Conservation (phyloP, 75 land plant genomes). For the Cryptomeria japonica region DNA sequence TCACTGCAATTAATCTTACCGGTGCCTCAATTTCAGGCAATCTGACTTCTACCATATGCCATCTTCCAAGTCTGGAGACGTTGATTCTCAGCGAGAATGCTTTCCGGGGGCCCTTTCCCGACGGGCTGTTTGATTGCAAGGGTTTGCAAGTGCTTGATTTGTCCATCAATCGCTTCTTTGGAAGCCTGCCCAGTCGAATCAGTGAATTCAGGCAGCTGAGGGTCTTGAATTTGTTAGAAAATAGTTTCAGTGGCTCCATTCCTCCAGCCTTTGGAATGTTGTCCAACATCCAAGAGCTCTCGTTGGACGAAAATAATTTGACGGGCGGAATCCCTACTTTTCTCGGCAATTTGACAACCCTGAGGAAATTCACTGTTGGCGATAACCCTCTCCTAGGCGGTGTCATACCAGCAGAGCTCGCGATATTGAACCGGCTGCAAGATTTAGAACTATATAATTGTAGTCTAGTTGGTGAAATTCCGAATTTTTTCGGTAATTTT, state of each 20-base stretch:
- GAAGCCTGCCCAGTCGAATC: conserved; percentile 35
- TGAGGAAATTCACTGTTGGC: conserved; percentile 19
- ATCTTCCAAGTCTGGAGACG: not conserved
- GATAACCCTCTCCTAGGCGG: conserved; percentile 21
- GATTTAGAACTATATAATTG: conserved; percentile 37
- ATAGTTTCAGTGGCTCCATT: conserved; percentile 48
- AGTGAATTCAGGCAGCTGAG: conserved; percentile 43
- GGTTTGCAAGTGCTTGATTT: conserved; percentile 46
- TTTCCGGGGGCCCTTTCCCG: conserved; percentile 53
- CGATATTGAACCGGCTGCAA: not conserved
- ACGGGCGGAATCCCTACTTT: conserved; percentile 18
- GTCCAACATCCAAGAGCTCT: conserved; percentile 34
- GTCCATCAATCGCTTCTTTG: conserved; percentile 26
- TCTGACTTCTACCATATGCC: conserved; percentile 16
- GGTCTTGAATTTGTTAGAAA: conserved; percentile 51
- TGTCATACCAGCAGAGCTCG: conserved; percentile 18
- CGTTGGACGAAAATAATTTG: not conserved
- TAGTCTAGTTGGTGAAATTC: conserved; percentile 55
- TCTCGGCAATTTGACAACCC: conserved; percentile 20
- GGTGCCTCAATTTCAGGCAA: not conserved
- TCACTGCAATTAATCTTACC: not conserved
- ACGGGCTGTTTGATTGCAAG: conserved; percentile 28
- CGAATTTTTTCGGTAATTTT: conserved; percentile 48
- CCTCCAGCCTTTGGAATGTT: conserved; percentile 58
- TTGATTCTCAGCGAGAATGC: conserved; percentile 20